Evolutionary conservation across 345 rosid genomes (phyloP).

Genomic region (Cardamine resedifolia): DNA sequence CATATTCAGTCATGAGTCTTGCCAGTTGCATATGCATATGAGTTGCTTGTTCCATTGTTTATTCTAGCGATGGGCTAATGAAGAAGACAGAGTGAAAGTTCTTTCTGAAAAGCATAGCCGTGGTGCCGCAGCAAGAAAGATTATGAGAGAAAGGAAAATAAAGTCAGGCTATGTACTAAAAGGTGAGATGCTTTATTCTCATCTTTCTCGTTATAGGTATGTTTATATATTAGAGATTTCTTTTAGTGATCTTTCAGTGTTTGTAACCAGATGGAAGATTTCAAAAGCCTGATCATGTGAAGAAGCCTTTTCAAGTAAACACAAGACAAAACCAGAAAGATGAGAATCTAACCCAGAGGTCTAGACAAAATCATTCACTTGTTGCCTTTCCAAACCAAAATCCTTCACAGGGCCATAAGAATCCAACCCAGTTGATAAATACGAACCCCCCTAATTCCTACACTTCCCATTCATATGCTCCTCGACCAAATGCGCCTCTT

Average conservation of each 20-base stretch:
- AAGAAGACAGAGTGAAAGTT: constrained; percentile 47
- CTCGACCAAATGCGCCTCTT: not conserved
- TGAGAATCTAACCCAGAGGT: constrained; percentile 16
- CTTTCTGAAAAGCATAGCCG: constrained; percentile 65
- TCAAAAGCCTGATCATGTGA: constrained; percentile 38
- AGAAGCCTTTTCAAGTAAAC: constrained; percentile 36
- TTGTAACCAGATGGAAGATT: constrained; percentile 44
- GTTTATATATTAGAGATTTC: not conserved
- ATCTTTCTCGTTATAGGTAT: not conserved
- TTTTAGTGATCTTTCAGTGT: not conserved
- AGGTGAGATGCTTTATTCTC: constrained; percentile 32
- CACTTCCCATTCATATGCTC: constrained; percentile 28
- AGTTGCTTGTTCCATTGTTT: constrained; percentile 8
- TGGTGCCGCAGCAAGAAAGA: constrained; percentile 59
- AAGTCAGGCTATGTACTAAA: constrained; percentile 35
- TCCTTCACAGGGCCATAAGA: constrained; percentile 32
- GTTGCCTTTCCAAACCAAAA: constrained; percentile 26
- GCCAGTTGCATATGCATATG: constrained; percentile 10
- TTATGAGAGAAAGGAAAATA: constrained; percentile 40
- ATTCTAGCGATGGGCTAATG: constrained; percentile 52
- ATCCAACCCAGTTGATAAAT: constrained; percentile 25
- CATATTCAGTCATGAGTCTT: not conserved
- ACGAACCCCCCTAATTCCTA: constrained; percentile 29
- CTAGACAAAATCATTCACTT: constrained; percentile 29
- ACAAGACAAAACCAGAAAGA: constrained; percentile 31